Evolutionary conservation across 129 eudicot genomes (phyloP), one percentile per base, ranked within the genome.

Genomic region (Escallonia rubra): DNA sequence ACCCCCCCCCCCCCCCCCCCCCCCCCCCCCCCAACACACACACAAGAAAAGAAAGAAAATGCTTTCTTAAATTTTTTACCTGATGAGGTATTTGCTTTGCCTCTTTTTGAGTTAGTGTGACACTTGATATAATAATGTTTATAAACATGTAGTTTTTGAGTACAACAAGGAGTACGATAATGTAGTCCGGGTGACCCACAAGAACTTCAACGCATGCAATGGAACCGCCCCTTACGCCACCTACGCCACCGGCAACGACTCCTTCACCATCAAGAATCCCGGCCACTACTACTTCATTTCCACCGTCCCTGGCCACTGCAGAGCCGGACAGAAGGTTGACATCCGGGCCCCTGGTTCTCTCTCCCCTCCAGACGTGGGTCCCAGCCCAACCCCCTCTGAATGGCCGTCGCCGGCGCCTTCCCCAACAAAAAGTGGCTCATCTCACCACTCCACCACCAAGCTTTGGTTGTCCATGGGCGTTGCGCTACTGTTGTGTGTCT

Each of bases 261-360:
- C 74, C 1, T 71, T 86, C 63, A 10, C 64, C 59, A 63, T 83
- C 66, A 65, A n/a, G 10, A 60, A 16, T 16, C 72, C 81, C 50
- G 89, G 93, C 61, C 85, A 86, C 66, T 79, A 70, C 44, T 86
- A 46, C 70, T 86, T 76, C 80, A 79, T 80, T 11, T 83, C 84
- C 64, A 75, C 82, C 44, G 11, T 46, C 43, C 75, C 82, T 42
- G 79, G 74, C 45, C 93, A 83, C 54, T 86, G 93, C 63, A 50
- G 53, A 15, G 51, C 76, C 5, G 93, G 93, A 3, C 83, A 79
- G 64, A 86, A 80, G 59, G 83, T 86, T 4, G 86, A 86, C 56
- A 67, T 86, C 72, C 73, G 87, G 11, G 89, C 80, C 2, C 83
- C 74, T 1, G n/a, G 34, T 13, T 14, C 59, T 14, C 4, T 50